These are phyloP conservation scores for Clavulina sp. DNA, from an alignment of 768 basidiomycete species.

Conservation along the genomic window DNA sequence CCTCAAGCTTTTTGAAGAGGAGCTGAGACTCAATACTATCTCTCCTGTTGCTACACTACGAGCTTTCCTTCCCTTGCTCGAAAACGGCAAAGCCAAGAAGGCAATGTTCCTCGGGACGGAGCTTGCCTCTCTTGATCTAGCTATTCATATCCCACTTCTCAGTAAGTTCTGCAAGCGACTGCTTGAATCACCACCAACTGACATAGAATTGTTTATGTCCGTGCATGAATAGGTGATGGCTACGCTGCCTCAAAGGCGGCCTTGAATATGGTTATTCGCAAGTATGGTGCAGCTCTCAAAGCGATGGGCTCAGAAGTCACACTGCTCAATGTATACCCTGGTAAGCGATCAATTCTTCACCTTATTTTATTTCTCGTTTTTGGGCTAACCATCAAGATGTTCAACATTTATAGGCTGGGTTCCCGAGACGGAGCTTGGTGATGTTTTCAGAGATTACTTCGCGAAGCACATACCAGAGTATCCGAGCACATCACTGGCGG, in stretches of 20 bases:
- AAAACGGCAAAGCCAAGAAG: slow-evolving; percentile 1
- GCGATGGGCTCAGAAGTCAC: slow-evolving; percentile 1
- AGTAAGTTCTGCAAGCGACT: not conserved
- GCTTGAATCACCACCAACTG: not conserved
- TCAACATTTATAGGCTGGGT: not conserved
- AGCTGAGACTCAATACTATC: slow-evolving; percentile 2
- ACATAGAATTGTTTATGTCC: not conserved
- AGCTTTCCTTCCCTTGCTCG: slow-evolving; percentile 4
- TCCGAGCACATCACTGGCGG: not conserved
- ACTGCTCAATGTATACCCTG: slow-evolving; percentile 5
- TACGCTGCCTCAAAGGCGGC: slow-evolving; percentile 6
- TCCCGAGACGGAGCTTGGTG: not conserved
- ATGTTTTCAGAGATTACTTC: not conserved
- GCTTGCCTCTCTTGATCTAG: not conserved
- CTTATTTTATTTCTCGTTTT: not conserved
- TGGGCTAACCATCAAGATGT: not conserved
- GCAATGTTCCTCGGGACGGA: slow-evolving; percentile 2
- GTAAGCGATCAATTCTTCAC: not conserved
- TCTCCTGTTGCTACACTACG: not conserved
- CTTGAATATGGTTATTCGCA: slow-evolving; percentile 7
- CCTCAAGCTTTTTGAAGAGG: not conserved
- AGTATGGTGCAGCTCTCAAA: slow-evolving; percentile 5
- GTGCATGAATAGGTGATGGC: not conserved
- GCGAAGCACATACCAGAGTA: not conserved
- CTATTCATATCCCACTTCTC: not conserved